phyloP scores from a whole-genome alignment of 2,329 filamentous ascomycete species.

The Alternaria rosae region DNA sequence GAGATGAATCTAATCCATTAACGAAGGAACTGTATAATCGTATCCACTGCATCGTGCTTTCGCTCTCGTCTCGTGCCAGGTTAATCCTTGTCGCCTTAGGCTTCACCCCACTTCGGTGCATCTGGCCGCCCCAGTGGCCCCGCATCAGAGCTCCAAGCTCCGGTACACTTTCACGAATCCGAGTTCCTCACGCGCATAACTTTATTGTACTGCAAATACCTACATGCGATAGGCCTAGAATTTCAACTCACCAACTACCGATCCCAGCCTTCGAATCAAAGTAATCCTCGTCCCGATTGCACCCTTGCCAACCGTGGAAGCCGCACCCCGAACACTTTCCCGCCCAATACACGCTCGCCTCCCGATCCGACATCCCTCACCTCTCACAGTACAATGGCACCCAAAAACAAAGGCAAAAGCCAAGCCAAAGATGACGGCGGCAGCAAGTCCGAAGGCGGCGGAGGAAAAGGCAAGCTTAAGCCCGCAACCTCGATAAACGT shows the following conservation, averaged over 20 bases:
- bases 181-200: not conserved
- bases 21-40: not conserved
- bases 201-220: not conserved
- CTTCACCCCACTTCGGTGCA: constrained; percentile 1
- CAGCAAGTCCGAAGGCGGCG: constrained; percentile 22
- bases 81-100: not conserved
- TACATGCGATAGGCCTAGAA: not conserved
- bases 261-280: not conserved
- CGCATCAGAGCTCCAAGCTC: constrained; percentile 1
- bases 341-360: not conserved
- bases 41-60: not conserved
- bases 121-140: not conserved
- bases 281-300: not conserved
- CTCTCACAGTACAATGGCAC: constrained; percentile 23
- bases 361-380: too few species aligned
- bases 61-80: not conserved
- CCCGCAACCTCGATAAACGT: constrained; percentile 73
- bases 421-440: constrained; percentile 26
- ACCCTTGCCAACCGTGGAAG: not conserved
- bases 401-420: constrained; percentile 39
- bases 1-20: constrained; percentile 1
- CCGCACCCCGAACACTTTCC: not conserved
- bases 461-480: constrained; percentile 61
- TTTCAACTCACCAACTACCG: not conserved
- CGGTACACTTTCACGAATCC: not conserved